Evolutionary conservation across 257 asterid genomes (phyloP).

Genomic region (Osmanthus fragrans): DNA sequence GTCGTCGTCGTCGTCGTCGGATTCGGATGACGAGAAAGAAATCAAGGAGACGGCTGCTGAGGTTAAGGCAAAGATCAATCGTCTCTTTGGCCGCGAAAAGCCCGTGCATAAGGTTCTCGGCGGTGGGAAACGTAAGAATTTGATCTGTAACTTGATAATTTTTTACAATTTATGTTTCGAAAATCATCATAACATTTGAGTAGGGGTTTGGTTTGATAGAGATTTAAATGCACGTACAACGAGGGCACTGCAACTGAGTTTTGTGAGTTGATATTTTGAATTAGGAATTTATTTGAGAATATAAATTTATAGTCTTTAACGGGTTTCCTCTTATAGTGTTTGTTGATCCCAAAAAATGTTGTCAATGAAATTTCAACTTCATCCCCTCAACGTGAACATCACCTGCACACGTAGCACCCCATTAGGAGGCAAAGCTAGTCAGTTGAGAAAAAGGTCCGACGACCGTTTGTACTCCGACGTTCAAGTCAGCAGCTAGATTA

Average conservation of each 20-base stretch:
- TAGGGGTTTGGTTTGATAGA: not conserved
- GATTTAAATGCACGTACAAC: not conserved
- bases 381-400: too few relatives aligned
- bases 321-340: not conserved
- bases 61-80: constrained; percentile 74
- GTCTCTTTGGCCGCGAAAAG: constrained; percentile 79
- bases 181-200: not conserved
- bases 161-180: not conserved
- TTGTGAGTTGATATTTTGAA: not conserved
- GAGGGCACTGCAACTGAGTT: not conserved
- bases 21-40: constrained; percentile 64
- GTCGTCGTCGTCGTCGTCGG: constrained; percentile 59
- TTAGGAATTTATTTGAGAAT: not conserved
- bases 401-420: too few relatives aligned
- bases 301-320: too few relatives aligned
- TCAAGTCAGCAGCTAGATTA: too few relatives aligned
- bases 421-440: too few relatives aligned
- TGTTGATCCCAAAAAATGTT: too few relatives aligned
- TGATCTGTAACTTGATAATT: not conserved
- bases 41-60: constrained; percentile 41
- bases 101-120: constrained; percentile 84
- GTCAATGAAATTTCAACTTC: accelerated
- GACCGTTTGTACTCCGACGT: too few relatives aligned
- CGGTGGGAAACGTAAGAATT: constrained; percentile 80
- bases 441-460: too few relatives aligned